Evolutionary conservation across 768 basidiomycete species (phyloP), one percentile per base, ranked within the genome.

Genomic region (Suillus spraguei): DNA sequence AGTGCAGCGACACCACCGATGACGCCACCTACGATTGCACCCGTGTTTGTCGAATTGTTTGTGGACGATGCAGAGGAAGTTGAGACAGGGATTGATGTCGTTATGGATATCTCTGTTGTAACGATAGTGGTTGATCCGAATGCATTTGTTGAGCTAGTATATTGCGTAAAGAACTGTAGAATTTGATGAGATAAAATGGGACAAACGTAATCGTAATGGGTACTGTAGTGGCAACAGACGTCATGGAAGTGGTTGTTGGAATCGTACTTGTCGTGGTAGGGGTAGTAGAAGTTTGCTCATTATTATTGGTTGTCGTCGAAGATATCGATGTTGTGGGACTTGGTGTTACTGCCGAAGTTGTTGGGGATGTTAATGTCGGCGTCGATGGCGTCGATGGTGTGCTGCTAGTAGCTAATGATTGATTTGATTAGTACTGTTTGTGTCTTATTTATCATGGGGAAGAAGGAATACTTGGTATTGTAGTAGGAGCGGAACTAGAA

Each of bases 21-120:
- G 3, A 81, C 79, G 20, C 82, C 82, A 11, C 85, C 85, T 5
- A 84, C 79, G 62, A 86, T 85, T 4, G 83, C 74, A 35, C 77
- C 82, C 4, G 72, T 67, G 38, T 20, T 67, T 35, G 55, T 42
- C 1, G 54, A 36, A 24, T 63, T 24, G 33, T 22, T 66, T 22
- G 42, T 5, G 17, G 39, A 4, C 20, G 41, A 5, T 1, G 28
- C 35, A 41, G 42, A 42, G 36, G 24, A 41, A 5, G 67, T 5
- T 28, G 39, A n/a, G 62, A 67, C 8, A 35, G 72, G 2, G 38
- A 68, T 66, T 5, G 49, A 50, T 6, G 73, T 62, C 41, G 68
- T 7, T 20, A 60, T 60, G 20, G 72, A 63, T 7, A 64, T 14
- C 13, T 64, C 62, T 32, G 66, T 67, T 4, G 75, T 76, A 7